Evolutionary conservation across 352 stramenopile species (phyloP).

Genomic region (Phytophthora tubulina): DNA sequence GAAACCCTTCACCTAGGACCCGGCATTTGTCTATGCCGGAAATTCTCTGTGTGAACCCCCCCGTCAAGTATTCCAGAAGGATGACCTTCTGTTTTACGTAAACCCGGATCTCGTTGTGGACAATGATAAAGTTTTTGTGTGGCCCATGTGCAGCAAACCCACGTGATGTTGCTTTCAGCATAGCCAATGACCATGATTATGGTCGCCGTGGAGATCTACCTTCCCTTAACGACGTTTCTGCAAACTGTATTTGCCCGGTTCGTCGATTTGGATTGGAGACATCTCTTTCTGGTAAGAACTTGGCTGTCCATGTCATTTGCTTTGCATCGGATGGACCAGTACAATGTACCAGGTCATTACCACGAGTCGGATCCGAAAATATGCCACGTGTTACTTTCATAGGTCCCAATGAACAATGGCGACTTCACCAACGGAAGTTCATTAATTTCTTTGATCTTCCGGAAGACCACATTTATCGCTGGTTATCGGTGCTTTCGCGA

Average conservation of each 20-base stretch:
- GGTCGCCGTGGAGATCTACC: background rate
- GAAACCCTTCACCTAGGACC: no score
- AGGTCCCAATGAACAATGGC: background rate
- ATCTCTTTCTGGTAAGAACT: background rate
- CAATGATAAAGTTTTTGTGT: background rate
- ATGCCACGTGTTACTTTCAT: background rate
- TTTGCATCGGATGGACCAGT: conserved; percentile 1
- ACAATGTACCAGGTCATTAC: background rate
- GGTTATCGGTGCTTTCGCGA: background rate
- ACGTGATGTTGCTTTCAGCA: background rate
- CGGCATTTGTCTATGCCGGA: no score
- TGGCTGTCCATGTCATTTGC: conserved; percentile 3
- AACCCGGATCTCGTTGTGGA: background rate
- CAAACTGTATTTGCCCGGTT: conserved; percentile 11
- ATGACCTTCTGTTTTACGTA: background rate
- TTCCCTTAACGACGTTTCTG: background rate
- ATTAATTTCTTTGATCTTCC: background rate
- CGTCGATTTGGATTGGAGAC: conserved; percentile 6
- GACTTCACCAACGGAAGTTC: background rate
- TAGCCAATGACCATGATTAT: conserved; percentile 3
- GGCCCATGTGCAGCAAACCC: background rate
- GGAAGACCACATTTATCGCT: background rate
- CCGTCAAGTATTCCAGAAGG: no score
- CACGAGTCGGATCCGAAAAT: background rate
- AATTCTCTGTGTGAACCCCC: no score